Conservation (phyloP, 2,329 filamentous ascomycete genomes). For the Xylaria sp. region DNA sequence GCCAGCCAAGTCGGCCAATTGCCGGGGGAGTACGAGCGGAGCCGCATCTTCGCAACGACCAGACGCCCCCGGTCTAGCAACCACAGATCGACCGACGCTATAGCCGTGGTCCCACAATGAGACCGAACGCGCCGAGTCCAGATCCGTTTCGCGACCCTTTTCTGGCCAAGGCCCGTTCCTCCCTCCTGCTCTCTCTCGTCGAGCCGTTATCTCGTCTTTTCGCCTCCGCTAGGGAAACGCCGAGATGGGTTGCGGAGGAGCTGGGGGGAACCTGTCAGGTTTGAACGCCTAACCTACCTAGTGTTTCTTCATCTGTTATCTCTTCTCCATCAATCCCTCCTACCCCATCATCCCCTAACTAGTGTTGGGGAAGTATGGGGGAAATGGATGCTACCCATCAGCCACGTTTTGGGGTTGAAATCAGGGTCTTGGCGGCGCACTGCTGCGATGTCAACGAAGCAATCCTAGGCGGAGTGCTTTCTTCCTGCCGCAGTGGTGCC, state of each 20-base stretch:
- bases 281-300: no score
- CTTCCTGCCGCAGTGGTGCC: background rate
- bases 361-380: background rate
- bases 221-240: background rate
- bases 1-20: background rate
- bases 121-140: conserved; percentile 26
- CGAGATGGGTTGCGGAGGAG: background rate
- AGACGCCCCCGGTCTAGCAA: conserved; percentile 16
- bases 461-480: background rate
- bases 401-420: background rate
- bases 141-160: conserved; percentile 5
- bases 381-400: background rate
- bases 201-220: background rate
- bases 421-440: background rate
- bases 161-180: background rate
- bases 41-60: conserved; percentile 18
- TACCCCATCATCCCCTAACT: background rate
- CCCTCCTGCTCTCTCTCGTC: background rate
- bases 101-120: conserved; percentile 29
- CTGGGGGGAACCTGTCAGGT: background rate
- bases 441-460: background rate
- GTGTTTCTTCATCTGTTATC: background rate
- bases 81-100: conserved; percentile 29
- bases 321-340: background rate
- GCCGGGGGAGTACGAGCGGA: conserved; percentile 2